Evolutionary conservation across 257 asterid genomes (phyloP).

Genomic region (Salvia hispanica): DNA sequence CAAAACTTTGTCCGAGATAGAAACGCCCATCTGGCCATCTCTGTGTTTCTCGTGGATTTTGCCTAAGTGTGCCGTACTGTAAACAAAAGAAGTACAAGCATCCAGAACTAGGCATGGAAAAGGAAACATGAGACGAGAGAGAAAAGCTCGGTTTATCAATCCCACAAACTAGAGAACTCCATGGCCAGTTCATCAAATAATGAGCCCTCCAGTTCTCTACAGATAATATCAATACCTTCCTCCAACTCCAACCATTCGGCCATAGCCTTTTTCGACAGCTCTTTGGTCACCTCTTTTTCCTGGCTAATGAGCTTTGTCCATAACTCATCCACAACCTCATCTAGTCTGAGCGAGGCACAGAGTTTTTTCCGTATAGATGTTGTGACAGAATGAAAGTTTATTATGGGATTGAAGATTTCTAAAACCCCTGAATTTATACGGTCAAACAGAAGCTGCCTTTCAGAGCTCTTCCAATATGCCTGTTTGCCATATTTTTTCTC

Average conservation of each 20-base stretch:
- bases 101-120: constrained; percentile 17
- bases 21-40: not conserved
- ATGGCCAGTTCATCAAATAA: constrained; percentile 60
- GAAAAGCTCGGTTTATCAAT: constrained; percentile 30
- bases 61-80: constrained; percentile 10
- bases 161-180: constrained; percentile 48
- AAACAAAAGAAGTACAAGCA: constrained; percentile 4
- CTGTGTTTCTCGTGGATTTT: constrained; percentile 3
- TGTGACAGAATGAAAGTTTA: constrained; percentile 27
- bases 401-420: constrained; percentile 38
- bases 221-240: constrained; percentile 53
- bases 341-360: constrained; percentile 39
- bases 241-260: constrained; percentile 56
- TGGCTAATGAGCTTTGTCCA: constrained; percentile 57
- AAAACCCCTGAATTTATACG: constrained; percentile 53
- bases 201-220: constrained; percentile 57
- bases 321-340: constrained; percentile 68
- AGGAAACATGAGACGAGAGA: not conserved
- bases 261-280: constrained; percentile 42
- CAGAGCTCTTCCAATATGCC: constrained; percentile 59
- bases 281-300: constrained; percentile 42
- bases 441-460: constrained; percentile 70
- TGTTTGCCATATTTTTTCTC: constrained; percentile 75
- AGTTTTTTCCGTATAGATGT: constrained; percentile 30
- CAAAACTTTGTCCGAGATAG: not conserved